Conservation (phyloP, 2,329 filamentous ascomycete species). For the Leptographium galeiforme region DNA sequence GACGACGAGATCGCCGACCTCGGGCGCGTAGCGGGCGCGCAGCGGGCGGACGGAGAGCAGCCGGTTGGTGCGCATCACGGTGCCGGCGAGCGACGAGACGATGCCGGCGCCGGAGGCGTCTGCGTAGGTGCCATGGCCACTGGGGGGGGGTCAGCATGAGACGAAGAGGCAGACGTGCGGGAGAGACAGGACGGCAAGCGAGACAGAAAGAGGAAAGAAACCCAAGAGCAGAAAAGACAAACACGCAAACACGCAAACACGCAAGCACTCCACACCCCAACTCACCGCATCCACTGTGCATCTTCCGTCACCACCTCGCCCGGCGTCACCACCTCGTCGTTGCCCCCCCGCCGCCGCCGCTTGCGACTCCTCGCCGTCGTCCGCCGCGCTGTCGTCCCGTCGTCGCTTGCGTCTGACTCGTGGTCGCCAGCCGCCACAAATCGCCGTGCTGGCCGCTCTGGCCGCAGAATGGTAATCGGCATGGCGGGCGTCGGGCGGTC, state of each 20-base stretch:
- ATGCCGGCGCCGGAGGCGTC: conserved; percentile 53
- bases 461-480: conserved; percentile 35
- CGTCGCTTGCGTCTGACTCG: conserved; percentile 29
- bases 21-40: conserved; percentile 83
- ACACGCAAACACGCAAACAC: too few species aligned
- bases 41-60: conserved; percentile 83
- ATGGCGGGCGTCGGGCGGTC: conserved; percentile 14
- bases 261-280: not conserved
- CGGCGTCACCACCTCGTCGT: conserved; percentile 61
- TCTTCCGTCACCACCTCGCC: conserved; percentile 81
- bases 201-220: not conserved
- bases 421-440: conserved; percentile 10
- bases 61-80: conserved; percentile 88
- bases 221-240: too few species aligned
- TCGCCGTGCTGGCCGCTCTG: conserved; percentile 20
- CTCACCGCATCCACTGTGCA: conserved; percentile 86
- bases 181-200: not conserved
- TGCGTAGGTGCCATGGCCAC: conserved; percentile 84
- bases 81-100: conserved; percentile 80
- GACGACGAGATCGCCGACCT: conserved; percentile 91
- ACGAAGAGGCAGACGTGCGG: not conserved
- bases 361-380: conserved; percentile 17
- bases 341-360: conserved; percentile 10
- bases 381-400: conserved; percentile 28
- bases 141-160: not conserved